These are phyloP conservation scores for Tolypocladium guangdongense DNA, from an alignment of 2,329 filamentous ascomycete genomes.

Conservation along the genomic window DNA sequence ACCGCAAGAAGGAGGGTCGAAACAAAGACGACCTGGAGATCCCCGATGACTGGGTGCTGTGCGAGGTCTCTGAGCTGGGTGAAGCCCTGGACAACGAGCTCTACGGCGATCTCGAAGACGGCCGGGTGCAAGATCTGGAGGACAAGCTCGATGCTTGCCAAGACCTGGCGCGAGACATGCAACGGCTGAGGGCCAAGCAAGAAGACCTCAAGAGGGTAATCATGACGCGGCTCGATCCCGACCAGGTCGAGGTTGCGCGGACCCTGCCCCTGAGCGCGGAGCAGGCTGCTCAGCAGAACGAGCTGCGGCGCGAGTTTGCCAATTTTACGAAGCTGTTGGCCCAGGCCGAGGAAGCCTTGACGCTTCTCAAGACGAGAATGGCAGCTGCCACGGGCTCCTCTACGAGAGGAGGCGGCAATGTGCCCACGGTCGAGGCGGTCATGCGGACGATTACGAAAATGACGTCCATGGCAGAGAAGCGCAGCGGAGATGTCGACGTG, in stretches of 20 bases:
- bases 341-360: constrained; percentile 70
- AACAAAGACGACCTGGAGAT: constrained; percentile 58
- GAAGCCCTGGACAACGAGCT: constrained; percentile 54
- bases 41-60: constrained; percentile 60
- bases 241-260: constrained; percentile 51
- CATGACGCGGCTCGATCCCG: constrained; percentile 55
- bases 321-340: constrained; percentile 63
- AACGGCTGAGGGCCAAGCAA: constrained; percentile 62
- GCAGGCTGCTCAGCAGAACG: constrained; percentile 71
- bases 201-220: constrained; percentile 72
- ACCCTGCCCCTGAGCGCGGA: constrained; percentile 73
- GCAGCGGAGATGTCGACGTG: constrained; percentile 81
- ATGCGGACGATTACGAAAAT: constrained; percentile 86
- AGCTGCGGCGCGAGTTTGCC: constrained; percentile 66
- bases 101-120: constrained; percentile 50
- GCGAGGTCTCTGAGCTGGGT: constrained; percentile 61
- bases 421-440: constrained; percentile 84
- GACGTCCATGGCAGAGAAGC: constrained; percentile 85
- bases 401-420: constrained; percentile 34
- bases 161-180: constrained; percentile 58
- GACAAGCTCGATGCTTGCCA: constrained; percentile 58
- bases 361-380: constrained; percentile 68
- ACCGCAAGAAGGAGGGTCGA: constrained; percentile 41
- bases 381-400: constrained; percentile 43
- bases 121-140: constrained; percentile 56